phyloP scores from a whole-genome alignment of 306 rosid genomes.

The Bauhinia variegata region DNA sequence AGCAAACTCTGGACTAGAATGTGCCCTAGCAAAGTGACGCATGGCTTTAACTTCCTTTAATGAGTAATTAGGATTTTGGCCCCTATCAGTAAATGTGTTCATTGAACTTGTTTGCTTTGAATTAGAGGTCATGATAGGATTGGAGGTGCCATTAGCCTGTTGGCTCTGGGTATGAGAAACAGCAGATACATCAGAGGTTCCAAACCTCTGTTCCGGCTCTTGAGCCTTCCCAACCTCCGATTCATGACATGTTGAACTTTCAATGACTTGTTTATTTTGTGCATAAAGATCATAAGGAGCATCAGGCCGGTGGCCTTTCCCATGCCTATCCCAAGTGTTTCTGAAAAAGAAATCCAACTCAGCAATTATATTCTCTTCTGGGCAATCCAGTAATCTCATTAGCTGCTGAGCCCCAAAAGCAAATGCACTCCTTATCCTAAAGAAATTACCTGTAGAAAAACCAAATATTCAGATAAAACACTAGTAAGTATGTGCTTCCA shows the following conservation, averaged over 20 bases:
- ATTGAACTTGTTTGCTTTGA: slow-evolving; percentile 37
- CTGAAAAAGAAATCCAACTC: slow-evolving; percentile 73
- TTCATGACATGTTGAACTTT: slow-evolving; percentile 42
- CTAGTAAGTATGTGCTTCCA: neutral
- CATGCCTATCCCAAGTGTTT: slow-evolving; percentile 85
- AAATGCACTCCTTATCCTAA: slow-evolving; percentile 81
- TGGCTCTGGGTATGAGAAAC: slow-evolving; percentile 44
- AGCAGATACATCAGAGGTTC: slow-evolving; percentile 38
- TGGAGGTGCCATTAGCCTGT: slow-evolving; percentile 37
- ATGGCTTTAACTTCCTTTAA: slow-evolving; percentile 51
- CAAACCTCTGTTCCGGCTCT: slow-evolving; percentile 31
- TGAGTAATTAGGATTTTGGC: slow-evolving; percentile 42
- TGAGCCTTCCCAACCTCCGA: slow-evolving; percentile 39
- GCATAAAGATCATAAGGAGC: slow-evolving; percentile 45
- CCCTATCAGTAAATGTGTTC: slow-evolving; percentile 38
- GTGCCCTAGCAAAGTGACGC: slow-evolving; percentile 56
- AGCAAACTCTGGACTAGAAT: slow-evolving; percentile 62
- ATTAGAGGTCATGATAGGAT: slow-evolving; percentile 42
- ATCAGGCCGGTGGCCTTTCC: slow-evolving; percentile 73
- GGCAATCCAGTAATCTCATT: slow-evolving; percentile 61
- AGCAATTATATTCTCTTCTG: slow-evolving; percentile 52
- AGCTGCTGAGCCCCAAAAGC: slow-evolving; percentile 65
- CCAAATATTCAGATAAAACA: slow-evolving; percentile 14
- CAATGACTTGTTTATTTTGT: slow-evolving; percentile 34
- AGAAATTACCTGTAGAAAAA: slow-evolving; percentile 62